phyloP scores from a whole-genome alignment of 148 eudicot genomes.

The Fagopyrum tataricum region DNA sequence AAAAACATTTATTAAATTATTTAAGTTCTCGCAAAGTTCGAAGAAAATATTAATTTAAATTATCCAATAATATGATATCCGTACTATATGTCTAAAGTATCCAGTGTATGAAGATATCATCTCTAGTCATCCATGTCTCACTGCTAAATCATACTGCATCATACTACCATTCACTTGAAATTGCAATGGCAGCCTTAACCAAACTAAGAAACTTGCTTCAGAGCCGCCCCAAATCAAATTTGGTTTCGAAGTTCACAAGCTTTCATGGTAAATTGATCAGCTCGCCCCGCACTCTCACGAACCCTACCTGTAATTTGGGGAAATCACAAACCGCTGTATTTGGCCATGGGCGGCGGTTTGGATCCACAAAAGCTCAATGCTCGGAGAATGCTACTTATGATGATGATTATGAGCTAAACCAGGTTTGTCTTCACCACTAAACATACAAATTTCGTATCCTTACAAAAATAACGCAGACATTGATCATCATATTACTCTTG shows the following conservation, averaged over 20 bases:
- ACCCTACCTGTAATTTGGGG: conserved; percentile 15
- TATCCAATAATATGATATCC: too few relatives aligned
- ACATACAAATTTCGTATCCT: background rate
- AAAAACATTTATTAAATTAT: background rate
- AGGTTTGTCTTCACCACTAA: conserved; percentile 23
- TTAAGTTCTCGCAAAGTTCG: too few relatives aligned
- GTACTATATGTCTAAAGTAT: too few relatives aligned
- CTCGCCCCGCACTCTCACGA: conserved; percentile 18
- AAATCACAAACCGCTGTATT: conserved; percentile 18
- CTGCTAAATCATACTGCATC: too few relatives aligned
- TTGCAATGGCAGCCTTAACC: conserved; percentile 24
- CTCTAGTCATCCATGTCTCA: too few relatives aligned
- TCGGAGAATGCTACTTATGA: conserved; percentile 15
- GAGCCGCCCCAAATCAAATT: conserved; percentile 26
- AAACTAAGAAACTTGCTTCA: conserved; percentile 26
- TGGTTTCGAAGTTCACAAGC: conserved; percentile 15
- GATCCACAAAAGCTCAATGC: conserved; percentile 29
- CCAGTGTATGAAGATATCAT: too few relatives aligned
- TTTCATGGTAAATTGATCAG: conserved; percentile 13
- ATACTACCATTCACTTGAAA: background rate
- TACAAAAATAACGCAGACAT: background rate
- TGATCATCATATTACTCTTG: background rate
- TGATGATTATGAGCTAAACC: conserved; percentile 1
- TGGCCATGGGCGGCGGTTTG: conserved; percentile 31
- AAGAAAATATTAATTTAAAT: too few relatives aligned